phyloP scores from a whole-genome alignment of 2,329 filamentous ascomycete genomes.

The Fusarium torulosum region DNA sequence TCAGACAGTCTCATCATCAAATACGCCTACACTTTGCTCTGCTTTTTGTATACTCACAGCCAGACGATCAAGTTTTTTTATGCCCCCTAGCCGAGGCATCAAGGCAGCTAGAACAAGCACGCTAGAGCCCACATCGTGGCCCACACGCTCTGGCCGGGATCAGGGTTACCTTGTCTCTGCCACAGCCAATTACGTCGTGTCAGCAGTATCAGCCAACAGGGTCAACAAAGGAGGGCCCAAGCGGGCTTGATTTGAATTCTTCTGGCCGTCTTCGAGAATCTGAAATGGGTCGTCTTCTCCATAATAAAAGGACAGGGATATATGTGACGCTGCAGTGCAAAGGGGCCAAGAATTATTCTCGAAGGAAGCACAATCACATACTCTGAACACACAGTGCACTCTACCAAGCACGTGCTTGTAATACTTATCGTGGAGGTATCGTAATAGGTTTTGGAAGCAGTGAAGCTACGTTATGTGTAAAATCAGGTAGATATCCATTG shows the following conservation, averaged over 20 bases:
- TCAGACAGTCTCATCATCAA: too few relatives aligned
- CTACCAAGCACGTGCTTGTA: slow-evolving; percentile 4
- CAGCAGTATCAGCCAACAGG: slow-evolving; percentile 14
- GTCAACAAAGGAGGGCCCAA: slow-evolving; percentile 32
- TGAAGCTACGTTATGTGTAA: too few relatives aligned
- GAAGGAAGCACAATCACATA: slow-evolving; percentile 42
- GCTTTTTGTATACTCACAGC: too few relatives aligned
- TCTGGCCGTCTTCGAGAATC: slow-evolving; percentile 50
- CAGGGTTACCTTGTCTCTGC: slow-evolving; percentile 3
- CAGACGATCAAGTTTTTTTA: too few relatives aligned
- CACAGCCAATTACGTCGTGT: slow-evolving; percentile 27
- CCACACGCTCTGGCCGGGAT: slow-evolving; percentile 18
- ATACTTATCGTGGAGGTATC: neutral
- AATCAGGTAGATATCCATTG: too few relatives aligned
- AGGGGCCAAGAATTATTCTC: slow-evolving; percentile 46
- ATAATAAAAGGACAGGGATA: slow-evolving; percentile 37
- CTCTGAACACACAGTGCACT: slow-evolving; percentile 27
- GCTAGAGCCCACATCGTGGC: slow-evolving; percentile 16
- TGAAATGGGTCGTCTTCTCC: slow-evolving; percentile 41
- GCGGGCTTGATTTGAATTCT: slow-evolving; percentile 44
- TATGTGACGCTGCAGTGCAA: slow-evolving; percentile 29
- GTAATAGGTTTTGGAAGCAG: too few relatives aligned
- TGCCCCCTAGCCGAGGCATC: slow-evolving; percentile 25
- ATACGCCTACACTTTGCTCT: too few relatives aligned
- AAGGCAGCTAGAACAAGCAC: slow-evolving; percentile 23